Conservation (phyloP, 805 yeast genomes). For the Metschnikowia shivogae region DNA sequence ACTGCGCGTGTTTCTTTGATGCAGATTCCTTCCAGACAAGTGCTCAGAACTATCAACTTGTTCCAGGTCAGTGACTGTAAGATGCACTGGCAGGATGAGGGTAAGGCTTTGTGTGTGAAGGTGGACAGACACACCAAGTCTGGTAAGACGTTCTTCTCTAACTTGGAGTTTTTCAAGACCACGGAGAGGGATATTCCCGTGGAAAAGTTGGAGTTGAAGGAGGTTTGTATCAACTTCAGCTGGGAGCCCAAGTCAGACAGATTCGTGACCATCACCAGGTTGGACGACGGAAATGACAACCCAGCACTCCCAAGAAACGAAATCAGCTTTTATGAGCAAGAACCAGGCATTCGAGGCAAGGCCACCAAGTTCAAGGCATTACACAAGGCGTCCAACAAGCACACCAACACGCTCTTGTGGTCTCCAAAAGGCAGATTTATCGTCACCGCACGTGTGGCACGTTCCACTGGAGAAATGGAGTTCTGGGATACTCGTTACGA, state of each 20-base stretch:
- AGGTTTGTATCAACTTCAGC: slow-evolving; percentile 78
- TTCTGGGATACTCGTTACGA: slow-evolving; percentile 85
- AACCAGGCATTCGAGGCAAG: slow-evolving; percentile 48
- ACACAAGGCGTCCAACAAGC: slow-evolving; percentile 56
- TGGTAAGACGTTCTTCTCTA: slow-evolving; percentile 85
- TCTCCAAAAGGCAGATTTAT: slow-evolving; percentile 92
- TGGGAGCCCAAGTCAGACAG: slow-evolving; percentile 96
- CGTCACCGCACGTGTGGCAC: slow-evolving; percentile 45
- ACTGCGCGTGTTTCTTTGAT: slow-evolving; percentile 91
- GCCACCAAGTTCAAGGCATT: slow-evolving; percentile 54
- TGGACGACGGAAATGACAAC: slow-evolving; percentile 52
- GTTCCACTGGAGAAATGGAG: slow-evolving; percentile 62
- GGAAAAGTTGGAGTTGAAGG: slow-evolving; percentile 89
- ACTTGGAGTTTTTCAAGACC: slow-evolving; percentile 85
- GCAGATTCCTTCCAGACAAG: slow-evolving; percentile 78
- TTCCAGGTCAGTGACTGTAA: slow-evolving; percentile 91
- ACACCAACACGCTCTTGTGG: slow-evolving; percentile 74
- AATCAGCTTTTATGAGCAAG: slow-evolving; percentile 80
- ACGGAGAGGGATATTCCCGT: slow-evolving; percentile 90
- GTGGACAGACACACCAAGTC: slow-evolving; percentile 97
- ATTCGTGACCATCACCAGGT: slow-evolving; percentile 71
- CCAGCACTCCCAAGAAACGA: slow-evolving; percentile 63
- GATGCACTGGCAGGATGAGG: slow-evolving; percentile 91
- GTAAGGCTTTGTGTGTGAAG: slow-evolving; percentile 81
- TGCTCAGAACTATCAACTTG: slow-evolving; percentile 85